These are phyloP conservation scores for Solanum bulbocastanum DNA, from an alignment of 257 asterid species.

Conservation along the genomic window DNA sequence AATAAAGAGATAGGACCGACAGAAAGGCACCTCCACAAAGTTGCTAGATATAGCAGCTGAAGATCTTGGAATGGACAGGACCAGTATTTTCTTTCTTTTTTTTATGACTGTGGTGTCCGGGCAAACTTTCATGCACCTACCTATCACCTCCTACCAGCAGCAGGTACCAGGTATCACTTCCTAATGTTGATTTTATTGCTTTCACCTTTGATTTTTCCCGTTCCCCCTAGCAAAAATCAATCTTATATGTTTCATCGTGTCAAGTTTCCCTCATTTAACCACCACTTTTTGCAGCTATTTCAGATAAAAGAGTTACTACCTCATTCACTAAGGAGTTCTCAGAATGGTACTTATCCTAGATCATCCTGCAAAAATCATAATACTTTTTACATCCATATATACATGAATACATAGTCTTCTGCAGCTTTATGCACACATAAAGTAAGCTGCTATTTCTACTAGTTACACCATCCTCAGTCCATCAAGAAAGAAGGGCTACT, in stretches of 20 bases:
- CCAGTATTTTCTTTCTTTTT: neutral
- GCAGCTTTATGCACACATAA: neutral
- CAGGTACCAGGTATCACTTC: neutral
- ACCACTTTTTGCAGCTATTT: neutral
- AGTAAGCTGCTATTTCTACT: neutral
- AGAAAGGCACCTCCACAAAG: neutral
- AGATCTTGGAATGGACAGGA: neutral
- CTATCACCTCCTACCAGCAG: too few species aligned
- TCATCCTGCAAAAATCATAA: neutral
- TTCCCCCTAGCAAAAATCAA: neutral
- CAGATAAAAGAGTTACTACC: neutral
- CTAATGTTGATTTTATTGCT: neutral
- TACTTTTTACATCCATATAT: neutral
- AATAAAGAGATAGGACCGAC: neutral
- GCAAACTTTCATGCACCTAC: too few species aligned
- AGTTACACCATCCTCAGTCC: neutral
- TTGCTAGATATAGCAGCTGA: neutral
- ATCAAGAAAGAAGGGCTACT: neutral
- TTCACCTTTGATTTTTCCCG: neutral
- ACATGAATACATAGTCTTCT: neutral
- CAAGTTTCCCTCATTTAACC: neutral
- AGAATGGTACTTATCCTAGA: neutral
- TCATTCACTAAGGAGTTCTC: neutral
- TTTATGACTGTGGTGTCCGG: too few species aligned
- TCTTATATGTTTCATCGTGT: neutral